phyloP scores from a whole-genome alignment of 148 eudicot genomes.

The Oxyria digyna region DNA sequence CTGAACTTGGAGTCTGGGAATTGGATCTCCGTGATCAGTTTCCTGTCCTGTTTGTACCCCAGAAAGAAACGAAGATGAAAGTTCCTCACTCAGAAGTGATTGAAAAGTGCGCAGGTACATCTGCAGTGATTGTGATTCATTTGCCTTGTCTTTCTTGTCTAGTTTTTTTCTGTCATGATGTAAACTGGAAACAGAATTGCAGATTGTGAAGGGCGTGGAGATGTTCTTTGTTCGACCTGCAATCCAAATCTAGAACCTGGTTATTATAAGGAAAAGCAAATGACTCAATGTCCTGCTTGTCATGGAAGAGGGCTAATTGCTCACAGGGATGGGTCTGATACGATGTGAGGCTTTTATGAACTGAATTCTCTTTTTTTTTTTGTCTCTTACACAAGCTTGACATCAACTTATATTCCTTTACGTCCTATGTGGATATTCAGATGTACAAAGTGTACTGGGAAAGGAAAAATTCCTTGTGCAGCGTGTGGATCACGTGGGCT shows the following conservation, averaged over 20 bases:
- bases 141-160: not conserved
- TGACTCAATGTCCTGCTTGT: constrained; percentile 61
- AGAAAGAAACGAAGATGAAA: constrained; percentile 51
- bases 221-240: constrained; percentile 61
- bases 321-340: constrained; percentile 90
- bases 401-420: not conserved
- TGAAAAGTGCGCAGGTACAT: constrained; percentile 77
- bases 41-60: constrained; percentile 62
- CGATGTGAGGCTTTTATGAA: constrained; percentile 42
- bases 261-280: constrained; percentile 64
- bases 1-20: constrained; percentile 87
- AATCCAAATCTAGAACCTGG: constrained; percentile 80
- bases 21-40: constrained; percentile 83
- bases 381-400: not conserved
- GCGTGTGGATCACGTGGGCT: constrained; percentile 82
- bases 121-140: not conserved
- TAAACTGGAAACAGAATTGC: constrained; percentile 1
- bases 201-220: constrained; percentile 84
- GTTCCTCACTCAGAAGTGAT: constrained; percentile 83
- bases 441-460: constrained; percentile 67
- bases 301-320: constrained; percentile 92
- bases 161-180: constrained; percentile 2
- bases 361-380: not conserved
- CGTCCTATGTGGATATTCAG: constrained; percentile 23
- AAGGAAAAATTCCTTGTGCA: constrained; percentile 80